phyloP scores from a whole-genome alignment of 495 filamentous ascomycete species.

The Zalerion maritima region DNA sequence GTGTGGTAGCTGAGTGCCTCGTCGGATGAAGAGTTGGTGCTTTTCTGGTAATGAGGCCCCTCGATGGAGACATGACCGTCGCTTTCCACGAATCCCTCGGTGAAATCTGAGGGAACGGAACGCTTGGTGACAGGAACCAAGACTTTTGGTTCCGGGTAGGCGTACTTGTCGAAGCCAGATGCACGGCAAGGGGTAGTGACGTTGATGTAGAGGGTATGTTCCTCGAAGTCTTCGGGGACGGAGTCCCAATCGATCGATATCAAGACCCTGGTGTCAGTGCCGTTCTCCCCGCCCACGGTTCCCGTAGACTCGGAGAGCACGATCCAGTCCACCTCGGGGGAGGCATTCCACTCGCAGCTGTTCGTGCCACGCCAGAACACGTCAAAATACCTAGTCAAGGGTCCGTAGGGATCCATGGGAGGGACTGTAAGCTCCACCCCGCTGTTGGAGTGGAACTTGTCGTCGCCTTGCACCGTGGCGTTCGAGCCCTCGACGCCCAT shows the following conservation, averaged over 20 bases:
- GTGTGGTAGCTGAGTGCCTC: slow-evolving; percentile 34
- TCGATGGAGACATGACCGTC: slow-evolving; percentile 48
- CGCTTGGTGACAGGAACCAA: slow-evolving; percentile 45
- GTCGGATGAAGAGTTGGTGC: slow-evolving; percentile 23
- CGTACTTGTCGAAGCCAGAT: slow-evolving; percentile 43
- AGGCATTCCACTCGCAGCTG: slow-evolving; percentile 41
- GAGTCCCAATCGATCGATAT: slow-evolving; percentile 47
- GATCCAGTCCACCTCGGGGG: slow-evolving; percentile 39
- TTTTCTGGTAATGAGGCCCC: slow-evolving; percentile 35
- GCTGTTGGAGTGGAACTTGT: slow-evolving; percentile 46
- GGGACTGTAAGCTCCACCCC: slow-evolving; percentile 40
- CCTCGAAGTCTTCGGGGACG: slow-evolving; percentile 33
- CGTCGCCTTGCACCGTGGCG: slow-evolving; percentile 51
- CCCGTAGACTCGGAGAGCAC: slow-evolving; percentile 40
- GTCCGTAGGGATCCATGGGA: slow-evolving; percentile 48
- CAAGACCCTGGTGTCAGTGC: slow-evolving; percentile 41
- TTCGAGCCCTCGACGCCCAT: slow-evolving; percentile 50
- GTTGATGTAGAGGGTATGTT: slow-evolving; percentile 35
- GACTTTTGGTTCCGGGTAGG: slow-evolving; percentile 32
- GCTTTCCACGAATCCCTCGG: slow-evolving; percentile 48
- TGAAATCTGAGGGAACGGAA: slow-evolving; percentile 38
- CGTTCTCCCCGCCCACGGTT: slow-evolving; percentile 29
- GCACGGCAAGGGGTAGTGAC: slow-evolving; percentile 34
- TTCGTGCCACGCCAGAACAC: slow-evolving; percentile 48
- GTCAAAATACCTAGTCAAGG: slow-evolving; percentile 46